Percentiles rank a stretch among this genome's conserved stretches.
These are phyloP conservation scores for Penicillium steckii DNA, from an alignment of 495 filamentous ascomycete species.

Conservation along the genomic window DNA sequence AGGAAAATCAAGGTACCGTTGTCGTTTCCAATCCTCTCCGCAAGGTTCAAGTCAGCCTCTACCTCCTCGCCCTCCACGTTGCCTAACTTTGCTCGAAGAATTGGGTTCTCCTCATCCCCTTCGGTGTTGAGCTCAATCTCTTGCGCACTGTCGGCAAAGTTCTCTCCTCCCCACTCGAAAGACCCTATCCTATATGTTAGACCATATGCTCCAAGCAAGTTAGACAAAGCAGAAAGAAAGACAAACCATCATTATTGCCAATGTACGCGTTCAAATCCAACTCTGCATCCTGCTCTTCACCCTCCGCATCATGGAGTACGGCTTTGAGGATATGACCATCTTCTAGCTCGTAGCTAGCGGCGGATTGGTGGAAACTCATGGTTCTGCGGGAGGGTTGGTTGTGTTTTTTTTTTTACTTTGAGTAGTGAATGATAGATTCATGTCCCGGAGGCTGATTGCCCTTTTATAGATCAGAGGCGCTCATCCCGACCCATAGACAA, in stretches of 20 bases:
- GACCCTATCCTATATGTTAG: conserved; percentile 24
- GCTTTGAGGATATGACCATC: conserved; percentile 44
- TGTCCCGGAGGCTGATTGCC: neutral
- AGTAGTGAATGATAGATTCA: neutral
- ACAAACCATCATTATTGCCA: conserved; percentile 47
- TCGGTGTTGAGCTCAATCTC: conserved; percentile 39
- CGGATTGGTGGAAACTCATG: conserved; percentile 47
- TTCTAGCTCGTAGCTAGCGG: conserved; percentile 36
- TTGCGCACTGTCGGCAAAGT: conserved; percentile 41
- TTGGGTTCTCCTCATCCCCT: conserved; percentile 33
- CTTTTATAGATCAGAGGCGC: conserved; percentile 1
- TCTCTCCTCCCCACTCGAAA: conserved; percentile 43
- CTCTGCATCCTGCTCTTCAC: conserved; percentile 30
- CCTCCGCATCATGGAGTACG: conserved; percentile 23
- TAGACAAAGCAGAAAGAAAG: neutral
- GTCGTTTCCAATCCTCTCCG: conserved; percentile 40
- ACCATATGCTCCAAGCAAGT: neutral
- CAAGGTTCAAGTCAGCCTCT: conserved; percentile 39
- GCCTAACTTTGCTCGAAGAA: conserved; percentile 35
- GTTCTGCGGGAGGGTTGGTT: conserved; percentile 8
- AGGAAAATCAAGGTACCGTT: conserved; percentile 34
- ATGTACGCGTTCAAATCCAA: conserved; percentile 41
- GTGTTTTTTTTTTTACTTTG: neutral
- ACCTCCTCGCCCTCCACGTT: conserved; percentile 23
- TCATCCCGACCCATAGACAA: neutral